These are phyloP conservation scores for Naganishia kalamii DNA, from an alignment of 768 basidiomycete species.

Conservation along the genomic window DNA sequence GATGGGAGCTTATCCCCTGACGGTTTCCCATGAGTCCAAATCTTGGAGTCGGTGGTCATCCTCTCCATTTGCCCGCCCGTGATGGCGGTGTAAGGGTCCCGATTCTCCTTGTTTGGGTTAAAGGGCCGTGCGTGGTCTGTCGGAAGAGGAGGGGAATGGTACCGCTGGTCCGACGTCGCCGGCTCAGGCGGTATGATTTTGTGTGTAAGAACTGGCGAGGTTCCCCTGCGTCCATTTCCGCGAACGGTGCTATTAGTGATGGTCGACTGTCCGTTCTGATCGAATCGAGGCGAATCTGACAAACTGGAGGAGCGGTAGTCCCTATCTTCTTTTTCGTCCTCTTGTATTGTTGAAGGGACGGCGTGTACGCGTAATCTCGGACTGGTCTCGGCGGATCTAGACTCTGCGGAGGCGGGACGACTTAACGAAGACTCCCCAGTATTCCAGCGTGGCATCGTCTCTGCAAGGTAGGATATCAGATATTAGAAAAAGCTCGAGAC, in stretches of 20 bases:
- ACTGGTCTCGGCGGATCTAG: background rate
- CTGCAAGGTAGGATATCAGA: background rate
- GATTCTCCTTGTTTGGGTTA: slow-evolving; percentile 5
- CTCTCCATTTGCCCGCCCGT: background rate
- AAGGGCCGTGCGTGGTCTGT: background rate
- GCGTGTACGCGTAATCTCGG: background rate
- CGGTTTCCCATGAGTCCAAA: background rate
- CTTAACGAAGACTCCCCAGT: background rate
- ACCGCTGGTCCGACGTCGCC: background rate
- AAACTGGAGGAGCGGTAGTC: no score
- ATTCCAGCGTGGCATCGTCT: background rate
- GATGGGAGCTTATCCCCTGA: background rate
- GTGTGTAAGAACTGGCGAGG: background rate
- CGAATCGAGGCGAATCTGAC: background rate
- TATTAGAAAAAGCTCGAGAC: background rate
- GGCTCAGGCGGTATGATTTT: background rate
- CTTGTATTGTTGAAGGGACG: slow-evolving; percentile 7
- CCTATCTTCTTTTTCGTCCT: background rate
- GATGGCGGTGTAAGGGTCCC: background rate
- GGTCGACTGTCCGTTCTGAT: background rate
- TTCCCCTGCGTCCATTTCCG: background rate
- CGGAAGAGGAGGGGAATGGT: background rate
- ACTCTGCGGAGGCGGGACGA: background rate
- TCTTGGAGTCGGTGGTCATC: background rate
- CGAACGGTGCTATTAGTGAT: slow-evolving; percentile 3